Evolutionary conservation across 176 grass and related monocot species (phyloP).

Genomic region (Thinopyrum elongatum): DNA sequence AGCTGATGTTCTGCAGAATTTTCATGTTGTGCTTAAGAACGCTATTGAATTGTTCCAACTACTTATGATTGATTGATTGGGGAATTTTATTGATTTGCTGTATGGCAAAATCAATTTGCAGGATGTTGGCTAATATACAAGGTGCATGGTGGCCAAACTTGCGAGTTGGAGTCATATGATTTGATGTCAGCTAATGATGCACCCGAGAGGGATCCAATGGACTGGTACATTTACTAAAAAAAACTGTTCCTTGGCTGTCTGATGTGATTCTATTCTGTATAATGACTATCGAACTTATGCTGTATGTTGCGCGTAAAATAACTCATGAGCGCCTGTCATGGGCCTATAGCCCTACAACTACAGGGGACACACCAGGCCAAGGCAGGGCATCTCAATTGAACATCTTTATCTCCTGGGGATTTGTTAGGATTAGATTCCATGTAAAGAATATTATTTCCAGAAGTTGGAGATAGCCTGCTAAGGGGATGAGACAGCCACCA

Average conservation of each 20-base stretch:
- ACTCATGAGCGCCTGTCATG: not conserved
- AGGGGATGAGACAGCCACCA: not conserved
- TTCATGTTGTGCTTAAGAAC: not conserved
- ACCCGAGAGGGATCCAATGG: constrained; percentile 90
- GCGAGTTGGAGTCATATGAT: constrained; percentile 79
- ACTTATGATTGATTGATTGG: not conserved
- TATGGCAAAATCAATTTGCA: constrained; percentile 36
- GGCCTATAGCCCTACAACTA: not conserved
- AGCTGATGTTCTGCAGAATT: constrained; percentile 12
- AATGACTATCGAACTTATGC: not conserved
- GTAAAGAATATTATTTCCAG: not conserved
- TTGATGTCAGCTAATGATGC: constrained; percentile 93
- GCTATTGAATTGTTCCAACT: constrained; percentile 25
- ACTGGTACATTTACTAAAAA: constrained; percentile 61
- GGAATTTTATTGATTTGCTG: constrained; percentile 16
- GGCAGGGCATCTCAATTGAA: not conserved
- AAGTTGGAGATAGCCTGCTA: not conserved
- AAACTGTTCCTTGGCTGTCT: constrained; percentile 1
- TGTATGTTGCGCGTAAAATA: constrained; percentile 6
- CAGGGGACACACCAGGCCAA: not conserved
- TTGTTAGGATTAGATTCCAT: not conserved
- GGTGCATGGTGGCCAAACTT: constrained; percentile 51
- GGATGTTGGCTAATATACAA: constrained; percentile 93
- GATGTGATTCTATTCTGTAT: constrained; percentile 7
- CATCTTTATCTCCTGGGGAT: not conserved